These are phyloP conservation scores for Tripterygium wilfordii DNA, from an alignment of 177 flowering plant species.

Conservation along the genomic window DNA sequence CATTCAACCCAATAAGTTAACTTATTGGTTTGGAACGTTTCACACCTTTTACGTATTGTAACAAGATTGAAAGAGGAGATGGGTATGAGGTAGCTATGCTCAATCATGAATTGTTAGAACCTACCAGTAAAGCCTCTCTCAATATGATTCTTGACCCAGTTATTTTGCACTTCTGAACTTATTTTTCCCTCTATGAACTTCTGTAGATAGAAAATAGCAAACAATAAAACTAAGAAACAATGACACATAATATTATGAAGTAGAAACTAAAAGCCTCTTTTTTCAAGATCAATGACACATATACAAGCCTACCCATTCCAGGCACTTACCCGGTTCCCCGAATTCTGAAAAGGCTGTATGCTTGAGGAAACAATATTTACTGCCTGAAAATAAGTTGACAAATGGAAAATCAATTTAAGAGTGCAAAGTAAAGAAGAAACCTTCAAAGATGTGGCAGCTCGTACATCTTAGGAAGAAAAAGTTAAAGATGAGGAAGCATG, in stretches of 20 bases:
- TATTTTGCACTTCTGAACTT: constrained; percentile 40
- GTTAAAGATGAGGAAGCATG: too few relatives aligned
- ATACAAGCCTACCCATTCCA: background rate
- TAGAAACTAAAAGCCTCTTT: background rate
- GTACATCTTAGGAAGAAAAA: too few relatives aligned
- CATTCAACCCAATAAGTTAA: too few relatives aligned
- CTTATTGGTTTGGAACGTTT: too few relatives aligned
- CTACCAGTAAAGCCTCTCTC: constrained; percentile 73
- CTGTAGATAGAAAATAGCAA: constrained; percentile 35
- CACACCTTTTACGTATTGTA: too few relatives aligned
- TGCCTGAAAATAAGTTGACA: constrained; percentile 26
- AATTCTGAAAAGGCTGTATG: constrained; percentile 59
- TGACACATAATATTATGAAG: background rate
- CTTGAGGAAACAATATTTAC: constrained; percentile 48
- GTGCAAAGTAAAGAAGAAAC: too few relatives aligned
- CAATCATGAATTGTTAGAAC: background rate
- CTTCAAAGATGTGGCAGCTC: too few relatives aligned
- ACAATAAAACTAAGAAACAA: too few relatives aligned
- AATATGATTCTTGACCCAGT: constrained; percentile 58
- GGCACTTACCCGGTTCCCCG: constrained; percentile 40
- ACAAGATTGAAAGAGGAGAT: too few relatives aligned
- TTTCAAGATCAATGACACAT: too few relatives aligned
- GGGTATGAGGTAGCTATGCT: too few relatives aligned
- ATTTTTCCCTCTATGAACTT: constrained; percentile 56
- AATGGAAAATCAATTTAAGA: too few relatives aligned